Percentiles rank a stretch among this genome's conserved stretches.
Evolutionary conservation across 768 basidiomycete species (phyloP).

Genomic region (Asterophora lycoperdoides): DNA sequence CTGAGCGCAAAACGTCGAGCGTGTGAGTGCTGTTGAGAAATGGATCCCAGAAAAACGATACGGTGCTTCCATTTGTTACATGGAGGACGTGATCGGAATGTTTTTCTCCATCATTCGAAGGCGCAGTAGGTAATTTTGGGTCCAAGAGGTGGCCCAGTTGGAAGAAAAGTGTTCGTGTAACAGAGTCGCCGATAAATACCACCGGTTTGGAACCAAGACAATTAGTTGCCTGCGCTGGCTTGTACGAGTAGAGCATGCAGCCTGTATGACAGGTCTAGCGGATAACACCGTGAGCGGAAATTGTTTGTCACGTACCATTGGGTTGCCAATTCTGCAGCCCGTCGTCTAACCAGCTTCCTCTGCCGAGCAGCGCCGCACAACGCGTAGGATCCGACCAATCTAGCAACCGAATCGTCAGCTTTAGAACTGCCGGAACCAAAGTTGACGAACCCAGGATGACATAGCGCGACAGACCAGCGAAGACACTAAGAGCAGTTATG

Average conservation of each 20-base stretch:
- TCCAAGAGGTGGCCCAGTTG: slow-evolving; percentile 63
- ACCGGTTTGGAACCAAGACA: slow-evolving; percentile 61
- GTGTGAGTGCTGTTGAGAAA: slow-evolving; percentile 71
- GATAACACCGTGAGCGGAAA: slow-evolving; percentile 3
- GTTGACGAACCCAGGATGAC: slow-evolving; percentile 19
- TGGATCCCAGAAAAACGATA: slow-evolving; percentile 82
- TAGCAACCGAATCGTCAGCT: slow-evolving; percentile 22
- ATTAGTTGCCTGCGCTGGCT: slow-evolving; percentile 42
- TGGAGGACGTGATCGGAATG: slow-evolving; percentile 60
- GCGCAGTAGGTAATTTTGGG: slow-evolving; percentile 45
- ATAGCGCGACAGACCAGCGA: slow-evolving; percentile 38
- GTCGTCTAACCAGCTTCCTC: slow-evolving; percentile 76
- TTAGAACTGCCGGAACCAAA: not conserved
- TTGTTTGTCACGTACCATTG: slow-evolving; percentile 44
- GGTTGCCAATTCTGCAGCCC: slow-evolving; percentile 80
- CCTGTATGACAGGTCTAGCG: slow-evolving; percentile 38
- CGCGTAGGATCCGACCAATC: slow-evolving; percentile 71
- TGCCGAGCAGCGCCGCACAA: slow-evolving; percentile 65
- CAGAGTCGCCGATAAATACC: slow-evolving; percentile 83
- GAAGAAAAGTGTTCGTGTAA: slow-evolving; percentile 77
- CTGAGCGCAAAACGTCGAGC: slow-evolving; percentile 34
- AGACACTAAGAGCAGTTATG: slow-evolving; percentile 31
- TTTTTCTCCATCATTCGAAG: slow-evolving; percentile 55
- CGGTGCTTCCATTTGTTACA: slow-evolving; percentile 40
- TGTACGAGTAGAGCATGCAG: slow-evolving; percentile 74